Evolutionary conservation across 805 yeast genomes (phyloP).

Genomic region (Phaffomyces thermotolerans): DNA sequence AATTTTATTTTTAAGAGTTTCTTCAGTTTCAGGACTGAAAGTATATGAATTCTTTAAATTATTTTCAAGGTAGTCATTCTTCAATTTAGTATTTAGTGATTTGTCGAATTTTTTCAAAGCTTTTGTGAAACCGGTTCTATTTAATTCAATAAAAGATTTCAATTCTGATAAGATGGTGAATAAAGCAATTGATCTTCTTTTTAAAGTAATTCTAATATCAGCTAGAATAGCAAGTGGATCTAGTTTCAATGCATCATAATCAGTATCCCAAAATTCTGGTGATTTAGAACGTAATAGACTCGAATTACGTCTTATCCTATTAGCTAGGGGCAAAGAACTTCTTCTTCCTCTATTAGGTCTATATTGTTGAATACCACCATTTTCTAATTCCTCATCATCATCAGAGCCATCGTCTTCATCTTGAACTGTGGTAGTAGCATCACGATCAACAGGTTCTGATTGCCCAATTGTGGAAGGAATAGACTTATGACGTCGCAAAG

Average conservation of each 20-base stretch:
- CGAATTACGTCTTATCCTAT: constrained; percentile 15
- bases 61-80: constrained; percentile 46
- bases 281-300: constrained; percentile 14
- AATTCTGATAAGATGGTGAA: constrained; percentile 78
- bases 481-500: constrained; percentile 13
- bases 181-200: constrained; percentile 54
- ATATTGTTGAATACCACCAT: constrained; percentile 13
- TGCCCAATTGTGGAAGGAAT: constrained; percentile 9
- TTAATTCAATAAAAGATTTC: constrained; percentile 75
- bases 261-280: constrained; percentile 22
- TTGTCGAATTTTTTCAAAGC: constrained; percentile 91
- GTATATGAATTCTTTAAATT: constrained; percentile 41
- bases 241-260: constrained; percentile 12
- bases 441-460: neutral
- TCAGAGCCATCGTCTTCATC: constrained; percentile 1
- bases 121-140: constrained; percentile 83
- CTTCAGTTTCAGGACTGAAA: constrained; percentile 44
- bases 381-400: constrained; percentile 6
- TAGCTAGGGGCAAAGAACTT: constrained; percentile 16
- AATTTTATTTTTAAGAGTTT: constrained; percentile 43
- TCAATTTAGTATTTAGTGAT: constrained; percentile 54
- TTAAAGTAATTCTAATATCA: constrained; percentile 47
- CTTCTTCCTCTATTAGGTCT: constrained; percentile 16
- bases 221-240: constrained; percentile 20
- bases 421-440: neutral